Evolutionary conservation across 2,329 filamentous ascomycete genomes (phyloP), one percentile per base, ranked within the genome.

Genomic region (Penicillium sumatraense): DNA sequence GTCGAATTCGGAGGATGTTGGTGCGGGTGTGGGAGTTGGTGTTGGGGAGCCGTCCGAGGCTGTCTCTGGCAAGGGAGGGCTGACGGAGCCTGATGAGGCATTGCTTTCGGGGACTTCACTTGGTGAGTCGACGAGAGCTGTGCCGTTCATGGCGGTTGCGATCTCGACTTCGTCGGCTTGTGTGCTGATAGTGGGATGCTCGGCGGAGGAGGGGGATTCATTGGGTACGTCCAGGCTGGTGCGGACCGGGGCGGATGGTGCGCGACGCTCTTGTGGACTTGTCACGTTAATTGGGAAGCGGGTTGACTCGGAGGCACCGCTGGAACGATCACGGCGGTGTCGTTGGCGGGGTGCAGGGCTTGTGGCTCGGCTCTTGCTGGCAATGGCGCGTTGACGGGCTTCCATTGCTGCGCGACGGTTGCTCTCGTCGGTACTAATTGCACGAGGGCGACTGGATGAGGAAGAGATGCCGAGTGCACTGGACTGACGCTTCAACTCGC

Each of bases 341-440:
- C 79, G 72, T 56, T 72, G 71, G 26, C 77, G 68, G 53, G 70
- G 78, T 63, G 65, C 74, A 7, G 92, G 92, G 59, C 89, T 92
- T 21, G 85, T 88, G 26, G 87, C 90, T 47, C 92, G 86, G 69
- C 86, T 88, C 49, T 91, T 86, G 63, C 80, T 86, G 29, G 82
- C 84, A 58, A 93, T 83, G 48, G 91, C 91, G 58, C 91, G 87
- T 72, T 91, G 90, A 49, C 95, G 87, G 72, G 96, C 95, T 75
- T 98, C 93, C 86, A 96, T 93, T 63, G 96, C 88, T 41, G 91
- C 91, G 68, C 92, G 91, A 57, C 95, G 89, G 75, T 96, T 96
- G 77, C 91, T 96, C 80, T 99, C 95, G 70, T 99, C 92, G 0
- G 92, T 96, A 72, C 91, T 96, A 68, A 97, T 90, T 26, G 93